Base-by-base conservation (phyloP, 805 yeast genomes). In the Wickerhamomyces kurtzmanii region DNA sequence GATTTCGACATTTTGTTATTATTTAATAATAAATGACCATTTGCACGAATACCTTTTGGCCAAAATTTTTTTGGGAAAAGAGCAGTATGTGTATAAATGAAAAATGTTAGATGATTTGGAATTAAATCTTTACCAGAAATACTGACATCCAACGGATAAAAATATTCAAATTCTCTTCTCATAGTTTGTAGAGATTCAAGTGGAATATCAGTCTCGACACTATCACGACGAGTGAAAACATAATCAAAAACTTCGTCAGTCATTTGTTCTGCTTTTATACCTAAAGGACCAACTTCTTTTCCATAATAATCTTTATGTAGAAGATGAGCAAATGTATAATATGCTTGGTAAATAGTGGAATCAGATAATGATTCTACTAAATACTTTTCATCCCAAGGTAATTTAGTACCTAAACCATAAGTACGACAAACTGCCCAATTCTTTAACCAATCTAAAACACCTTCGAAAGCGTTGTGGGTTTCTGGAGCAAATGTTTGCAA, bases 381-480 rank as follows among this genome's bases (percentile, higher is more conserved):
- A 50, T 81, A 87, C 52, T 78, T 77, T 40, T 81, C 79, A 63
- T 91, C 98, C 98, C 98, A 91, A 33, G 98, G 98, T 41, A 91
- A 72, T 51, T 65, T 77, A 32, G 96, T 76, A 54, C 98, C 98
- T 42, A 91, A 68, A 53, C 98, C 98, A 45, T 84, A 91, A 31
- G 94, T 78, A 67, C 98, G 82, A 33, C 94, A 84, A 34, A 91
- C 84, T 29, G 98, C 97, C 98, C 98, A 91, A 65, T 86, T 87
- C 62, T 80, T 83, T 49, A 91, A 73, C 98, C 98, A 91, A 42
- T 79, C 93, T 47, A 91, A 67, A 33, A 83, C 94, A 55, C 86
- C 87, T 58, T 86, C 95, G 46, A 91, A 89, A 6, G 93, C 95
- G 49, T 89, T 75, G 46, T 80, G 71, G 23, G 93, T 83, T 62